phyloP scores from a whole-genome alignment of 2,329 filamentous ascomycete species.

The Aspergillus unguis region DNA sequence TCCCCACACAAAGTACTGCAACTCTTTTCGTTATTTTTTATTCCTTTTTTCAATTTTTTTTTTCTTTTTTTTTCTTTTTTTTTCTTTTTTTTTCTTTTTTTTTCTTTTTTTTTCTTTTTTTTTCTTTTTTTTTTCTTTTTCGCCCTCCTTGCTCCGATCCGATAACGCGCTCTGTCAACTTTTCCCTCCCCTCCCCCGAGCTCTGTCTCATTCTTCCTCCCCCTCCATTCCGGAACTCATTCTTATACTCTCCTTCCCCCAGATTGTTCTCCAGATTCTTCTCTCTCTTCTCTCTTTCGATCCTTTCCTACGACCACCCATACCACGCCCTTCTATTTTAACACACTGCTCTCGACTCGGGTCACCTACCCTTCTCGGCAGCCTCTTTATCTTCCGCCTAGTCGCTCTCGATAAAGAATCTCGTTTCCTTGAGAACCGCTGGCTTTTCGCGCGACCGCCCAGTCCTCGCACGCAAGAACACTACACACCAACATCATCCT shows the following conservation, averaged over 20 bases:
- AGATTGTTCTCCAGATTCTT: slow-evolving; percentile 30
- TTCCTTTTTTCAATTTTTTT: slow-evolving; percentile 13
- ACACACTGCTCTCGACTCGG: slow-evolving; percentile 5
- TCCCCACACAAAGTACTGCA: slow-evolving; percentile 23
- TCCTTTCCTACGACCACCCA: slow-evolving; percentile 16
- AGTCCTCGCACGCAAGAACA: background rate
- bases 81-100: slow-evolving; percentile 22
- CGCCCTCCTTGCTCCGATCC: slow-evolving; percentile 23
- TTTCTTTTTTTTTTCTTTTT: slow-evolving; percentile 15
- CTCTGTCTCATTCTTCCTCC: slow-evolving; percentile 24
- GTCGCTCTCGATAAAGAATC: slow-evolving; percentile 12
- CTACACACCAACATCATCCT: slow-evolving; percentile 14
- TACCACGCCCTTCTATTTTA: background rate
- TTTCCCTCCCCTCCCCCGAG: slow-evolving; percentile 25
- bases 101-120: slow-evolving; percentile 21
- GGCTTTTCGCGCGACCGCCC: background rate
- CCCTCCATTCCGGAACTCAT: slow-evolving; percentile 25
- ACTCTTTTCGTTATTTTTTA: slow-evolving; percentile 17
- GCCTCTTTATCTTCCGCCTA: slow-evolving; percentile 7
- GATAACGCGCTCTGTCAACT: slow-evolving; percentile 24
- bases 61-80: slow-evolving; percentile 13
- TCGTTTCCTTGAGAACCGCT: background rate
- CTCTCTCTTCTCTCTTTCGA: slow-evolving; percentile 18
- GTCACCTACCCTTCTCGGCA: slow-evolving; percentile 3
- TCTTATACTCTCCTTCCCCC: slow-evolving; percentile 26